Percentiles rank a stretch among this genome's conserved stretches.
Conservation (phyloP, 2,329 filamentous ascomycete species). For the Xylariaceae sp. region DNA sequence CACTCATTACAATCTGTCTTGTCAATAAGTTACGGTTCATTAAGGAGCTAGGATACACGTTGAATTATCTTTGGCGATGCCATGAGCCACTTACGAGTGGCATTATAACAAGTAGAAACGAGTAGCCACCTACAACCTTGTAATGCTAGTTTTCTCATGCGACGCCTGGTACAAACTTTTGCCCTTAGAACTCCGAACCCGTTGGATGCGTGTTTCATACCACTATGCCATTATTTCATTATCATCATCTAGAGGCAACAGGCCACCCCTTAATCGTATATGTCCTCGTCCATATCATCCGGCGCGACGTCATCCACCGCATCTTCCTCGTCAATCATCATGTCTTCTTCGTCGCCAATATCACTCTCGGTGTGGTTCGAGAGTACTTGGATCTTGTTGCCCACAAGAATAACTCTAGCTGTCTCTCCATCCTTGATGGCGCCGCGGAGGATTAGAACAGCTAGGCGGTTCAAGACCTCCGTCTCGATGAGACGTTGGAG, state of each 20-base stretch:
- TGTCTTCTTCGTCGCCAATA: slow-evolving; percentile 58
- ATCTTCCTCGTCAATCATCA: slow-evolving; percentile 69
- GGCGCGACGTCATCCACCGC: slow-evolving; percentile 64
- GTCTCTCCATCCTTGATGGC: slow-evolving; percentile 80
- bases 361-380: slow-evolving; percentile 72
- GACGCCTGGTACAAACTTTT: slow-evolving; percentile 3
- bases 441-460: slow-evolving; percentile 84
- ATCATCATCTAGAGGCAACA: neutral
- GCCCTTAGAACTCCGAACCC: slow-evolving; percentile 7
- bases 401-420: slow-evolving; percentile 72
- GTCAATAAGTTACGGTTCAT: no score
- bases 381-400: slow-evolving; percentile 75
- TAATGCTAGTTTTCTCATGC: neutral
- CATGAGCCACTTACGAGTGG: neutral
- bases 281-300: slow-evolving; percentile 59
- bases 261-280: slow-evolving; percentile 38
- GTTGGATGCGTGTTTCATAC: slow-evolving; percentile 3
- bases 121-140: neutral
- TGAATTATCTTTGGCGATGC: neutral
- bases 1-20: no score
- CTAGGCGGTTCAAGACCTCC: slow-evolving; percentile 90
- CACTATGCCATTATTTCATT: slow-evolving; percentile 4
- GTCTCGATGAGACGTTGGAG: slow-evolving; percentile 89
- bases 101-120: neutral
- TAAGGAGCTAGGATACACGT: neutral